Evolutionary conservation across 2,329 filamentous ascomycete genomes (phyloP), one percentile per base, ranked within the genome.

Genomic region (Epicoccum sorghinum): DNA sequence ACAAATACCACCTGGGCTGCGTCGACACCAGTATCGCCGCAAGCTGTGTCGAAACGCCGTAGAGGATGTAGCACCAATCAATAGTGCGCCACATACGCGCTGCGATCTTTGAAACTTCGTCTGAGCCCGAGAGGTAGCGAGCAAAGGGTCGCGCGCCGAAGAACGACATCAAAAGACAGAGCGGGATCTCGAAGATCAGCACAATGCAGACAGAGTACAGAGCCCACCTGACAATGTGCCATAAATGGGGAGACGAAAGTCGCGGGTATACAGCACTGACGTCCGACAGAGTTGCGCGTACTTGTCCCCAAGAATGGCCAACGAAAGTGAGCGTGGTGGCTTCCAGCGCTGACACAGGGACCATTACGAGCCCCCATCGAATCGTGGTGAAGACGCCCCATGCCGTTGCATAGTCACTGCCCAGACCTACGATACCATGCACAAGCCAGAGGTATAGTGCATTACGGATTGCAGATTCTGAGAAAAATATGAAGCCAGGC

Each of bases 341-440:
- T 69, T 91, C 87, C 0, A 90, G 76, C 0, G 87, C 81, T 56
- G 85, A 82, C 0, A 91, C 85, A 0, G 88, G 88, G 0, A 90
- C 86, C 88, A 91, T 91, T 27, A 91, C 77, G 0, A 91, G 76
- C 0, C 88, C 88, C 88, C 88, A 90, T 12, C 87, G 81, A 37
- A 91, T 90, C 0, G 87, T 90, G 50, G 83, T 88, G 75, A 91
- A 91, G 8, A 90, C 78, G 1, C 87, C 85, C 88, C 87, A 91
- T 0, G 88, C 86, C 0, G 87, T 90, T 0, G 87, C 85, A 68
- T 91, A 91, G 6, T 84, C 80, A 0, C 77, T 72, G 0, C 87
- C 87, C 54, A 91, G 77, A 0, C 81, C 75, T 0, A 91, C 81
- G 14, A 91, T 88, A 4, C 80, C 84, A 47, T 76, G 81, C 0